phyloP scores from a whole-genome alignment of 805 yeast genomes.

The Candida patagonica region DNA sequence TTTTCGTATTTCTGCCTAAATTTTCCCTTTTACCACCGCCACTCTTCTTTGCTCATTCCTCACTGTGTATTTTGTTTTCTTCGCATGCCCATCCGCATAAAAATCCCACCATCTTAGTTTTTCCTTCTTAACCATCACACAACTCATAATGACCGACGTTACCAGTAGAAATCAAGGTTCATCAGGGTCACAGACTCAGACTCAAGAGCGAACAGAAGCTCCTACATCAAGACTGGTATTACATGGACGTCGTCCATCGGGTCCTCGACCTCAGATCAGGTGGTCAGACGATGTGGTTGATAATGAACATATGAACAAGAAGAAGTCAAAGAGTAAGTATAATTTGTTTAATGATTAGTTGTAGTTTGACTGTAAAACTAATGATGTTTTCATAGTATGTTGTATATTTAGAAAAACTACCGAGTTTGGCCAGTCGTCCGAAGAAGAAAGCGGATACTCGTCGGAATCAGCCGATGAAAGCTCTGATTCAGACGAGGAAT shows the following conservation, averaged over 20 bases:
- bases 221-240: constrained; percentile 5
- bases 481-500: constrained; percentile 23
- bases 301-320: constrained; percentile 80
- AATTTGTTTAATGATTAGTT: neutral
- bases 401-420: constrained; percentile 42
- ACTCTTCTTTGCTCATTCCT: too few species aligned
- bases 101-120: too few species aligned
- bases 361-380: too few species aligned
- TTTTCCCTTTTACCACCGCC: too few species aligned
- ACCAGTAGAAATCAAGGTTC: too few species aligned
- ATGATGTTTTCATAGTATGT: constrained; percentile 44
- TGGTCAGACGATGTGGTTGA: constrained; percentile 87
- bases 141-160: too few species aligned
- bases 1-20: too few species aligned
- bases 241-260: constrained; percentile 1
- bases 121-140: too few species aligned
- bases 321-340: constrained; percentile 59
- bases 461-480: constrained; percentile 24
- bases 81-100: too few species aligned
- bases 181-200: neutral
- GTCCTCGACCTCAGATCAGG: constrained; percentile 45
- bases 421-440: constrained; percentile 31
- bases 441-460: constrained; percentile 21
- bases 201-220: neutral
- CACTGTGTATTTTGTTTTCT: too few species aligned